Percentiles rank a stretch among this genome's conserved stretches.
Evolutionary conservation across 257 asterid species (phyloP).

Genomic region (Perilla frutescens): DNA sequence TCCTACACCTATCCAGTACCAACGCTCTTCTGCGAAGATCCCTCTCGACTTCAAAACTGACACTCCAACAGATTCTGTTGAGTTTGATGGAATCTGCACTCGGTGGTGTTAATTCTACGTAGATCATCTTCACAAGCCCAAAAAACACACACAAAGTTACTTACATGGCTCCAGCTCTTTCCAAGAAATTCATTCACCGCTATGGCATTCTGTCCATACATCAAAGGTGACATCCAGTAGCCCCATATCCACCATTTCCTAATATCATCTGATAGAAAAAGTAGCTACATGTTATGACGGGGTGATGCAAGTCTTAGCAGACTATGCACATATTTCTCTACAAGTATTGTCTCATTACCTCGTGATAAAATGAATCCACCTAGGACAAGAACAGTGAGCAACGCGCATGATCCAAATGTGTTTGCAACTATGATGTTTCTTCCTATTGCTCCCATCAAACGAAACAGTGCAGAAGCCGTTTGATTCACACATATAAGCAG

Average conservation of each 20-base stretch:
- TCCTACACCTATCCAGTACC: slow-evolving; percentile 89
- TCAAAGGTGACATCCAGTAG: slow-evolving; percentile 80
- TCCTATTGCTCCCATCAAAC: slow-evolving; percentile 65
- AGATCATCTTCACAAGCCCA: slow-evolving; percentile 23
- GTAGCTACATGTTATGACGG: not conserved
- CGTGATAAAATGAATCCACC: slow-evolving; percentile 74
- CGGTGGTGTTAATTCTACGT: not conserved
- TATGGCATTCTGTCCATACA: slow-evolving; percentile 80
- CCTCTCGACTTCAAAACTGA: slow-evolving; percentile 63
- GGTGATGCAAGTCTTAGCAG: not conserved
- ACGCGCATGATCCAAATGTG: slow-evolving; percentile 64
- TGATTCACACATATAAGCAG: slow-evolving; percentile 57
- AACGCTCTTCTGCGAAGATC: slow-evolving; percentile 58
- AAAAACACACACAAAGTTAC: slow-evolving; percentile 31
- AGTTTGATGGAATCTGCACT: slow-evolving; percentile 51
- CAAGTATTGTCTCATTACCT: slow-evolving; percentile 46
- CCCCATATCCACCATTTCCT: slow-evolving; percentile 83
- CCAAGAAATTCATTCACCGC: slow-evolving; percentile 84
- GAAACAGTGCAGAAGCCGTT: slow-evolving; percentile 66
- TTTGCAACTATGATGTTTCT: slow-evolving; percentile 70
- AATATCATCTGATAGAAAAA: slow-evolving; percentile 46
- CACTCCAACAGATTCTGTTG: slow-evolving; percentile 65
- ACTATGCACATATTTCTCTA: not conserved
- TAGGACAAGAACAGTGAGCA: slow-evolving; percentile 55
- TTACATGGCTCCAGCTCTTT: slow-evolving; percentile 83